Percentiles rank a stretch among this genome's conserved stretches.
phyloP scores from a whole-genome alignment of 805 yeast species.

The Candida maris region DNA sequence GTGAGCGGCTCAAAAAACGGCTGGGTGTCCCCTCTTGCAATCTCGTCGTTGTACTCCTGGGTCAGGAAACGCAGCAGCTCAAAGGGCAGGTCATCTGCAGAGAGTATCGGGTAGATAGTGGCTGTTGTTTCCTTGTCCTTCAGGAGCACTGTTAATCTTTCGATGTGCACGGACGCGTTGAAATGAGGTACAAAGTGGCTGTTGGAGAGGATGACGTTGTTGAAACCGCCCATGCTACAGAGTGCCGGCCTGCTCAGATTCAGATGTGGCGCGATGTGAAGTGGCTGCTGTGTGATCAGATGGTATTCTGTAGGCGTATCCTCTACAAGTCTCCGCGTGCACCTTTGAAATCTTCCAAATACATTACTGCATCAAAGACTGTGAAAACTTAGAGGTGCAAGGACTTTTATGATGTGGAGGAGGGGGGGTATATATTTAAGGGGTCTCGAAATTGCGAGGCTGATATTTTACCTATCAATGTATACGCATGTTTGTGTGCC shows the following conservation, averaged over 20 bases:
- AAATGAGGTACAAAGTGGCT: slow-evolving; percentile 31
- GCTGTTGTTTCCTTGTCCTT: slow-evolving; percentile 92
- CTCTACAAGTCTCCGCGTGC: too few relatives aligned
- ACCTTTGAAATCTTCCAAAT: too few relatives aligned
- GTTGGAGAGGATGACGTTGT: slow-evolving; percentile 27
- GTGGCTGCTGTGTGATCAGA: too few relatives aligned
- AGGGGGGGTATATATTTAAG: too few relatives aligned
- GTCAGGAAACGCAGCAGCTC: slow-evolving; percentile 76
- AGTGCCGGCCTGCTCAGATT: background rate
- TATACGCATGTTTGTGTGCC: slow-evolving; percentile 39
- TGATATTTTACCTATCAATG: too few relatives aligned
- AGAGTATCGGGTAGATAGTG: slow-evolving; percentile 81
- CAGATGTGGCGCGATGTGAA: too few relatives aligned
- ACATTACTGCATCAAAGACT: too few relatives aligned
- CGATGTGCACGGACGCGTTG: slow-evolving; percentile 34
- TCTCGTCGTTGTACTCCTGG: slow-evolving; percentile 92
- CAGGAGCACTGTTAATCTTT: slow-evolving; percentile 70
- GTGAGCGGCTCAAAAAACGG: slow-evolving; percentile 81
- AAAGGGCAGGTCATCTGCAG: slow-evolving; percentile 65
- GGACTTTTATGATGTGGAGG: too few relatives aligned
- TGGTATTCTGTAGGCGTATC: too few relatives aligned
- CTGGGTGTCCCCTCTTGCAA: slow-evolving; percentile 81
- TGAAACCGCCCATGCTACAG: slow-evolving; percentile 29
- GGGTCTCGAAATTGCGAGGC: too few relatives aligned
- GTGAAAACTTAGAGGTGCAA: too few relatives aligned